Evolutionary conservation across 441 rosid genomes (phyloP), one percentile per base, ranked within the genome.

Genomic region (Cnidoscolus chayamansa): DNA sequence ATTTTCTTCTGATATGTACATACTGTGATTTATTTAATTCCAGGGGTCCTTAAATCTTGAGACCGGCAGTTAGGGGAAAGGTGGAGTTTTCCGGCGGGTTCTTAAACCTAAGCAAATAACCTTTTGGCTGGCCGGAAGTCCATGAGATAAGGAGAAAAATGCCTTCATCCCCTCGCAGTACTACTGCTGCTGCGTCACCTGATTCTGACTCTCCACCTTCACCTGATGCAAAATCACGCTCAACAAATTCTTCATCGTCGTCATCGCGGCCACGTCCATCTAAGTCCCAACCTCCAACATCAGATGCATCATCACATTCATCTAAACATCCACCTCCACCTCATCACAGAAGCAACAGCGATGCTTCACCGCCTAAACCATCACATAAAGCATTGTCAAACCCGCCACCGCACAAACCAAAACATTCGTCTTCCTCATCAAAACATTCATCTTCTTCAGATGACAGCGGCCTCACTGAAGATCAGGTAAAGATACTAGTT

Each of bases 61-160:
- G 81, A 76, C 69, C 53, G 71, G 82, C 82, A 65, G 79, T 19
- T 62, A 32, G 79, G 72, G 84, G 85, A 80, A 77, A 68, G 78
- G 83, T 84, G 86, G 83, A 78, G 80, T 73, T 85, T 40, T 63
- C 78, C 54, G 59, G 64, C 49, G 54, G 37, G 71, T 32, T 70
- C n/a, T 62, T 50, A 25, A 25, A 40, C 45, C 43, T 35, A 65
- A 12, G 19, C 10, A 49, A 15, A 32, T 7, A 13, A 8, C 32
- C 73, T 47, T 71, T 66, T 13, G 71, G 65, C 48, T 58, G 73
- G 85, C 78, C 58, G 82, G 80, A 74, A 74, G 65, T 71, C 71
- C 68, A 66, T 57, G 54, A 75, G 73, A 67, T 71, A 25, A n/a
- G 1, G 64, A 5, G 7, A 58, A 59, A 45, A 31, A 69, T 72